Base-by-base conservation (phyloP, 1,139 yeast species). In the Kurtzmaniella natalensis region DNA sequence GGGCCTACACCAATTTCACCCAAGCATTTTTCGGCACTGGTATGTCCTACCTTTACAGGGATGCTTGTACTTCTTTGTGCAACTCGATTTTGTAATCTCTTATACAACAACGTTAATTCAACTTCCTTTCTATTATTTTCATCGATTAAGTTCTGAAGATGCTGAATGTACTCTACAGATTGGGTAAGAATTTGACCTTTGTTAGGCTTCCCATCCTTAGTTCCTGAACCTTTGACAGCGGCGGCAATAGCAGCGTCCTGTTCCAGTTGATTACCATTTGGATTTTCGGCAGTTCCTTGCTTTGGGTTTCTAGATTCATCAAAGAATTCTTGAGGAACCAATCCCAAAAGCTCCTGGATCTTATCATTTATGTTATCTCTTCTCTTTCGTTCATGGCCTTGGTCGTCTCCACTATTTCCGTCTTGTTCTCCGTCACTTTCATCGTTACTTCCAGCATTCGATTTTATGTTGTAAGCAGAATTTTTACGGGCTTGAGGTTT, bases 141-240 rank as follows among this genome's bases (percentile, higher is more conserved):
- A 49, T 88, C 96, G 40, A 88, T 85, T 38, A 76, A 69, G 40
- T 76, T 76, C 58, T 88, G 96, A 29, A 89, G 61, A 45, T 67
- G 66, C 42, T 78, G 80, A 35, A 89, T 79, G 51, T 87, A 89
- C 46, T 87, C 95, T 3, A 88, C 95, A 1, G 94, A 77, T 48
- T 85, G 82, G 14, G 88, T 75, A 42, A 89, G 64, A 8, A 89
- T 85, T 47, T 88, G 95, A 2, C 96, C 96, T 61, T 89, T 89
- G 52, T 88, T 88, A 1, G 96, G 96, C 46, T 82, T 82, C 3
- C 95, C 95, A 49, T 86, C 95, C 44, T 83, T 84, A 3, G 88
- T 77, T 3, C 88, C 85, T 10, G 81, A 68, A 16, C 75, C 72
- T 45, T 70, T 70, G 32, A 72, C 50, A 0, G 62, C 61, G 2